phyloP scores from a whole-genome alignment of 2,329 filamentous ascomycete species.

The Didymella exigua region DNA sequence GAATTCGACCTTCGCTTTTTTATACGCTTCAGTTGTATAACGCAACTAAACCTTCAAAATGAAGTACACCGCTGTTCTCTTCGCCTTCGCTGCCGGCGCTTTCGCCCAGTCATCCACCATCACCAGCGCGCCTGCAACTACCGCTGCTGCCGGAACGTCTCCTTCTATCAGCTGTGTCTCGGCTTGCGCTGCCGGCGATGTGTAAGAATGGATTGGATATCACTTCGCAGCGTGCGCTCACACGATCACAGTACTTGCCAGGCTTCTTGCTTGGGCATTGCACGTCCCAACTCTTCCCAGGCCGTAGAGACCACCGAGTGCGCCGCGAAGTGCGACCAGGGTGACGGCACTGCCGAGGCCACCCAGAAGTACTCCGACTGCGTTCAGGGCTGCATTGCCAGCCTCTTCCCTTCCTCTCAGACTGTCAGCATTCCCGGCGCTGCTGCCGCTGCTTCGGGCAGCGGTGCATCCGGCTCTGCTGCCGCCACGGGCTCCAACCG shows the following conservation, averaged over 20 bases:
- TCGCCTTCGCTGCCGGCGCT: constrained; percentile 54
- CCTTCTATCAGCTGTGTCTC: constrained; percentile 43
- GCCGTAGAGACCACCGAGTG: constrained; percentile 59
- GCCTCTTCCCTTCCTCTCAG: constrained; percentile 54
- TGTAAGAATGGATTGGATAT: constrained; percentile 36
- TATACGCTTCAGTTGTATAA: constrained; percentile 1
- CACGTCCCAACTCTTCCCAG: constrained; percentile 58
- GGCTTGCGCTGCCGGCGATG: constrained; percentile 51
- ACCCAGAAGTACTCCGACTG: constrained; percentile 56
- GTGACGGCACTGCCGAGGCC: constrained; percentile 54
- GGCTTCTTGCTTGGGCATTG: constrained; percentile 58
- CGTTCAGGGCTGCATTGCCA: constrained; percentile 56
- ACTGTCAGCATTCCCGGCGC: constrained; percentile 30
- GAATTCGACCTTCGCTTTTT: neutral
- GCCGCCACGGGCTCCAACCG: constrained; percentile 25
- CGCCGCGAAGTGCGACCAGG: constrained; percentile 59
- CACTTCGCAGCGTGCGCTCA: neutral
- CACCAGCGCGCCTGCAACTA: constrained; percentile 44
- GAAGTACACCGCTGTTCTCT: constrained; percentile 53
- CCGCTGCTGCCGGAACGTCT: constrained; percentile 28
- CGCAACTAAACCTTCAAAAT: constrained; percentile 36
- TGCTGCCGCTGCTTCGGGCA: constrained; percentile 10
- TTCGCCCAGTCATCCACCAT: constrained; percentile 51
- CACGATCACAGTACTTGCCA: constrained; percentile 47
- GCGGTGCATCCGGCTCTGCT: constrained; percentile 7